Base-by-base conservation (phyloP, 129 eudicot species). In the Helianthus tuberosus region DNA sequence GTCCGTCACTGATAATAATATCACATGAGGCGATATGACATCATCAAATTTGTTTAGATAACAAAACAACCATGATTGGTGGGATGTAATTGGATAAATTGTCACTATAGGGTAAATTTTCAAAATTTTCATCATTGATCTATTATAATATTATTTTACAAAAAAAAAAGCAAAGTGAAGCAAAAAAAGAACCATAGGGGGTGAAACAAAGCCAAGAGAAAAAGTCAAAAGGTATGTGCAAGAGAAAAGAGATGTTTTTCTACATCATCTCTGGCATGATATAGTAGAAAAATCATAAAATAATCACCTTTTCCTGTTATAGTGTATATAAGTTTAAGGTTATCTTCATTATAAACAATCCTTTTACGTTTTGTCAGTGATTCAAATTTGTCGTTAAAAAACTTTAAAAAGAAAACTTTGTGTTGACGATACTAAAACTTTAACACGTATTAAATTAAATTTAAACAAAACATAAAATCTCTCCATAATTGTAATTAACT, bases 11-110 rank as follows among this genome's bases (percentile, higher is more conserved):
- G n/a, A n/a, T n/a, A n/a, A 20, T 20, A 20, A 20, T 0, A 20
- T 20, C 23, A 20, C 38, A 59, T 59, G 38, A 0, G 64, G 9
- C 8, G 3, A 59, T 7, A 27, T 59, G 47, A 62, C 68, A 62
- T 54, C 66, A 68, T 71, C 67, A 78, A 71, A 29, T 72, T 43
- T 53, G 77, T 38, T 70, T 17, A 44, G 61, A 60, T 71, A 71
- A 72, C 67, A 64, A 32, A 72, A 72, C 52, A 25, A 44, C 62
- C 83, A 43, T 79, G 78, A 79, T 79, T 79, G 78, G 78, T 72
- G 83, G 82, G 38, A 71, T 65, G 61, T 71, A 43, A 64, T 71
- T 78, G 73, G 62, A 64, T 72, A 8, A 17, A 46, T 47, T 65
- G 68, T 23, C 20, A 71, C 77, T 78, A 72, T 78, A 46, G 38